Evolutionary conservation across 2,329 filamentous ascomycete species (phyloP).

Genomic region (Phaeosphaeria sp.): DNA sequence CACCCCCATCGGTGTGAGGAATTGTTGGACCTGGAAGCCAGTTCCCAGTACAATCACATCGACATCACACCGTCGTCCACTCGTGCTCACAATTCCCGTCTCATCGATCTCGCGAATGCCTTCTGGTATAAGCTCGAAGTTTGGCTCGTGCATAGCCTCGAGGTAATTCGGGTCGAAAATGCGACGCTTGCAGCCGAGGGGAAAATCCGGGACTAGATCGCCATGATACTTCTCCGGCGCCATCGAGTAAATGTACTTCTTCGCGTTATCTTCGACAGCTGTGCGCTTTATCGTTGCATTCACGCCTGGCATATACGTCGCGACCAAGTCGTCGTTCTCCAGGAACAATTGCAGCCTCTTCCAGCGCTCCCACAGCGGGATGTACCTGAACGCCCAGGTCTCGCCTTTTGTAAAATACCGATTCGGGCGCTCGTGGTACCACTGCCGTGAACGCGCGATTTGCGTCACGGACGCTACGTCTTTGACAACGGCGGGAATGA

Average conservation of each 20-base stretch:
- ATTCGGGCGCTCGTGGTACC: slow-evolving; percentile 47
- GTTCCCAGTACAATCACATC: slow-evolving; percentile 46
- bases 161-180: slow-evolving; percentile 36
- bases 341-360: slow-evolving; percentile 14
- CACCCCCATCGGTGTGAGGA: slow-evolving; percentile 44
- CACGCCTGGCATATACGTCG: slow-evolving; percentile 16
- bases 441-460: slow-evolving; percentile 38
- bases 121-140: slow-evolving; percentile 25
- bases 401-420: slow-evolving; percentile 32
- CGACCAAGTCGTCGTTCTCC: slow-evolving; percentile 16
- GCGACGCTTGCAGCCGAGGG: slow-evolving; percentile 35
- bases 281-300: slow-evolving; percentile 5
- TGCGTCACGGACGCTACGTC: slow-evolving; percentile 50
- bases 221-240: slow-evolving; percentile 37
- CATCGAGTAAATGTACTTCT: slow-evolving; percentile 24
- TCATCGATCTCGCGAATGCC: slow-evolving; percentile 26
- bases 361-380: slow-evolving; percentile 43
- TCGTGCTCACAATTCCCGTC: slow-evolving; percentile 24
- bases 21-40: slow-evolving; percentile 46
- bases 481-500: slow-evolving; percentile 49
- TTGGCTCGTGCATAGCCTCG: slow-evolving; percentile 21
- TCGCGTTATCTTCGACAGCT: slow-evolving; percentile 17
- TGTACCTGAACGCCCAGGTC: slow-evolving; percentile 36
- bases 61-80: slow-evolving; percentile 22
- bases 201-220: slow-evolving; percentile 26